A percentile compares a stretch with the other conserved stretches of the same genome.
phyloP scores from a whole-genome alignment of 768 basidiomycete genomes.

The Mycena amicta region DNA sequence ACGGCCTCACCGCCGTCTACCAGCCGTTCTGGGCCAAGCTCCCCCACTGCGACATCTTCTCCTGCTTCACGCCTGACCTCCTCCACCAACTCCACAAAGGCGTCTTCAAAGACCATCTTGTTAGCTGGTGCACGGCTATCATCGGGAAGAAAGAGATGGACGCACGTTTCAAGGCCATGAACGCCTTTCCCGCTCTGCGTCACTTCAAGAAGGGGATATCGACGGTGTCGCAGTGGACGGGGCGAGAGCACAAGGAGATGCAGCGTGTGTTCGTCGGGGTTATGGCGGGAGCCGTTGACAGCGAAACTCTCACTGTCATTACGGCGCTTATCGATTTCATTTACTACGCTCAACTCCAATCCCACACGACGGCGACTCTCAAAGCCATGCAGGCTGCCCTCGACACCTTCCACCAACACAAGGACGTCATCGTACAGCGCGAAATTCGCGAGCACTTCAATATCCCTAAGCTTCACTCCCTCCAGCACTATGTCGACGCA shows the following conservation, averaged over 20 bases:
- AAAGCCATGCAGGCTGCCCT: constrained; percentile 24
- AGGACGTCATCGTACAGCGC: constrained; percentile 28
- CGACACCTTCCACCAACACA: constrained; percentile 22
- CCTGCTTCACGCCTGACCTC: constrained; percentile 37
- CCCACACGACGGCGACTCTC: constrained; percentile 23
- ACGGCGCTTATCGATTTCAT: constrained; percentile 31
- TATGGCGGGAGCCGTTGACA: constrained; percentile 21
- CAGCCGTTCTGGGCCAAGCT: constrained; percentile 37
- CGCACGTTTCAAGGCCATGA: constrained; percentile 29
- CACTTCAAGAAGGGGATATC: constrained; percentile 39
- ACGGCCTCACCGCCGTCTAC: background rate
- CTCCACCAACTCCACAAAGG: constrained; percentile 47
- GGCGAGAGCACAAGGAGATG: constrained; percentile 27
- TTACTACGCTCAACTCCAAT: constrained; percentile 23
- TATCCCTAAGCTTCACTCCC: constrained; percentile 36
- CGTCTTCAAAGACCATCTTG: constrained; percentile 39
- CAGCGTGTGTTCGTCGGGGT: constrained; percentile 26
- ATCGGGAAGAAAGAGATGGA: constrained; percentile 30
- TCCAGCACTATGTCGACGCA: constrained; percentile 27
- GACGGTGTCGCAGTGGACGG: constrained; percentile 36
- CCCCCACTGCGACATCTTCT: constrained; percentile 36
- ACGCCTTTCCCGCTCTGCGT: constrained; percentile 21
- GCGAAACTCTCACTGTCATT: constrained; percentile 10
- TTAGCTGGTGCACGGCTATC: constrained; percentile 29
- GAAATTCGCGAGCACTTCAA: constrained; percentile 29